Evolutionary conservation across 1,284 basidiomycete genomes (phyloP), one percentile per base, ranked within the genome.

Genomic region (Boletus smithii): DNA sequence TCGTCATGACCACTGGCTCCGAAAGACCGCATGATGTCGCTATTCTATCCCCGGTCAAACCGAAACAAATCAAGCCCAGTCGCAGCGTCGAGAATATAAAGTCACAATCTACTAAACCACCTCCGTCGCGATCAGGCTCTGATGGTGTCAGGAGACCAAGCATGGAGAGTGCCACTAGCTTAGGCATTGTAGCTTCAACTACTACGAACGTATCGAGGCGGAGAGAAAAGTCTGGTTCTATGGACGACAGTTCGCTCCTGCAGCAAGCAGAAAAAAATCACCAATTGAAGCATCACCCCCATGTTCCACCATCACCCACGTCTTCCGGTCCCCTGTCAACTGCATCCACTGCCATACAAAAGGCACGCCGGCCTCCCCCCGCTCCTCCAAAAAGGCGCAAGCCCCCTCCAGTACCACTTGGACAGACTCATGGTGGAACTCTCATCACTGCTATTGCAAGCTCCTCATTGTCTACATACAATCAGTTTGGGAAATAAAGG

Each of bases 371-470:
- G 20, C 60, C 63, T 7, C 60, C 77, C 0, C 82, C 83, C 8
- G 72, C 79, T 20, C 80, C 82, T 11, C 77, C 79, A 1, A 79
- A 77, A 55, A 70, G 83, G 34, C 71, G 84, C 54, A 84, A 82
- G 54, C 77, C 84, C 1, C 83, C 84, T 38, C 80, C 83, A 13
- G 70, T 81, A 33, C 83, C 84, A 4, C 66, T 71, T 3, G 69
- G 68, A 38, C 67, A 64, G 43, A 72, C 72, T 4, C 68, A 72
- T 42, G 57, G 71, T 8, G 77, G 76, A 5, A 71, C 69, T 34
- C 76, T 73, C 22, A 77, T 83, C 22, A 77, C 75, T 18, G 69
- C 79, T 3, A 81, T 83, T 11, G 60, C 63, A 20, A 62, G 50
- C n/a, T 63, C 63, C 9, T 53, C 62, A 1, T 17, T 46, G 24